These are phyloP conservation scores for Pecoramyces ruminantium DNA, from an alignment of 192 early-diverging fungal genomes.

Conservation along the genomic window DNA sequence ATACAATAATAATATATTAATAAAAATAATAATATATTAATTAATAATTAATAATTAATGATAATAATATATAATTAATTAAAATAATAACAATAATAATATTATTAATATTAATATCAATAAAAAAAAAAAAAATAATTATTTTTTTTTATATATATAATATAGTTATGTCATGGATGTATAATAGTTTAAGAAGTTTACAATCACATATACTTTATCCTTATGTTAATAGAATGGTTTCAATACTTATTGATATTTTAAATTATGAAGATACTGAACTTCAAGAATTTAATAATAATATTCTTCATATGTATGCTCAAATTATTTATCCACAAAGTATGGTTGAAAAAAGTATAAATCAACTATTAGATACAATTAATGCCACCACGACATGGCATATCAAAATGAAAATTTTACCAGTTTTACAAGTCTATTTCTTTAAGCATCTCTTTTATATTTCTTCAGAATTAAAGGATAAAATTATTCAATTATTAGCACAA, in stretches of 20 bases:
- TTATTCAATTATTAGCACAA: not conserved
- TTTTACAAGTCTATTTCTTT: conserved; percentile 77
- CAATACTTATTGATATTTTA: not conserved
- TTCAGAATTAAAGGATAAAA: not conserved
- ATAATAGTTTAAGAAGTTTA: not conserved
- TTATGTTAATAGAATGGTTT: not conserved
- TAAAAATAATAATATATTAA: too few relatives aligned
- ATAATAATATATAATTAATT: too few relatives aligned
- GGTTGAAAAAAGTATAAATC: not conserved
- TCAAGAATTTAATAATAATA: not conserved
- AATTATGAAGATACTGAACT: not conserved
- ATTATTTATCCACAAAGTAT: not conserved
- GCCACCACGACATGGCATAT: conserved; percentile 51
- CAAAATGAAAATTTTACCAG: conserved; percentile 56
- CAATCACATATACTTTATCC: not conserved
- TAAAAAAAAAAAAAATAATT: not conserved
- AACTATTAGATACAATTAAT: not conserved
- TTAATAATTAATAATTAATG: too few relatives aligned
- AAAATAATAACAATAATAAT: too few relatives aligned
- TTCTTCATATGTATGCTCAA: not conserved
- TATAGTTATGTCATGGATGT: not conserved
- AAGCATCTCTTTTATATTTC: conserved; percentile 44
- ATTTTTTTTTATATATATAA: too few relatives aligned
- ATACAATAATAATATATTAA: too few relatives aligned
- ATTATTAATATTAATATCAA: too few relatives aligned